Conservation (phyloP, 441 rosid genomes). For the Erysimum pusillum region DNA sequence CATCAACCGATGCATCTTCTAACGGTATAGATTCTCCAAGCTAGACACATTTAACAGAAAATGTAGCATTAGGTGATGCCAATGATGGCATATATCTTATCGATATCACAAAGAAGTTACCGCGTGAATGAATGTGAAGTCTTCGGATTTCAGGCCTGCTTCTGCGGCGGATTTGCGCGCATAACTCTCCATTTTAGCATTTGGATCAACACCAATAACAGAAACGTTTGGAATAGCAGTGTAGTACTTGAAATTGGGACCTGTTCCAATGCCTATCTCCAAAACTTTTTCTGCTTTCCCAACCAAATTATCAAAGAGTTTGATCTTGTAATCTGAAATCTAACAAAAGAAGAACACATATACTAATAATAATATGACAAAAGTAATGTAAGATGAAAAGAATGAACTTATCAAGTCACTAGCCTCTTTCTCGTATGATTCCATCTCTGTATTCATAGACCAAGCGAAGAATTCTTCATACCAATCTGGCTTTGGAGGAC, state of each 20-base stretch:
- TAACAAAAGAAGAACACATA: constrained; percentile 39
- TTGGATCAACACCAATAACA: constrained; percentile 85
- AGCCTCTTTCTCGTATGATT: constrained; percentile 82
- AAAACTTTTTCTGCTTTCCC: constrained; percentile 71
- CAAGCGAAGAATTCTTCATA: constrained; percentile 79
- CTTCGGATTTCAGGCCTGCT: constrained; percentile 65
- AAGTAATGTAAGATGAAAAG: background rate
- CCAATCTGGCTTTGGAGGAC: constrained; percentile 85
- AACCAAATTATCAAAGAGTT: constrained; percentile 64
- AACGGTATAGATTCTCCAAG: constrained; percentile 89
- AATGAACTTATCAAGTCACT: constrained; percentile 6
- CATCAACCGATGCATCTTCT: constrained; percentile 82
- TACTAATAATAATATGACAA: background rate
- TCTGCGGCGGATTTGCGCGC: constrained; percentile 69
- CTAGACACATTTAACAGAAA: constrained; percentile 47
- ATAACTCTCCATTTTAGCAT: constrained; percentile 74
- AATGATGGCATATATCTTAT: background rate
- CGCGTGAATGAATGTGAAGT: constrained; percentile 74
- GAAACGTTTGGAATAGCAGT: constrained; percentile 55
- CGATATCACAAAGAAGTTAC: constrained; percentile 45
- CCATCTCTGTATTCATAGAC: constrained; percentile 53
- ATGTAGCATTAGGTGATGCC: constrained; percentile 8
- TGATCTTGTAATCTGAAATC: constrained; percentile 72
- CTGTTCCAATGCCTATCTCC: constrained; percentile 94
- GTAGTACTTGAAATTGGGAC: constrained; percentile 85